phyloP scores from a whole-genome alignment of 805 yeast species.

The Myxozyma lipomycoides region DNA sequence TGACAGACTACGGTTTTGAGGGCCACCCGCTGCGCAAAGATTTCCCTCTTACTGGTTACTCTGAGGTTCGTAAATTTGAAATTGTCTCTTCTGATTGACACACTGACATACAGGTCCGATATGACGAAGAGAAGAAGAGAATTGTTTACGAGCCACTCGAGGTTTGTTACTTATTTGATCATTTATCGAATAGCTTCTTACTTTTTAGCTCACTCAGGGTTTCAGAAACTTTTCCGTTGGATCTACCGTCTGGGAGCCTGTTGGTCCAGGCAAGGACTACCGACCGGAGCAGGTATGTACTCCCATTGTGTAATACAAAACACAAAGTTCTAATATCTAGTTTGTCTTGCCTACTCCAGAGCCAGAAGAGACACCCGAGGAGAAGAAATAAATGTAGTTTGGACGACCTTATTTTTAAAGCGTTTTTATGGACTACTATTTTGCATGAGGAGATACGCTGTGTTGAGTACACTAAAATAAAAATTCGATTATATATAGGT shows the following conservation, averaged over 20 bases:
- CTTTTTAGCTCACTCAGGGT: constrained; percentile 67
- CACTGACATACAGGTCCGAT: constrained; percentile 48
- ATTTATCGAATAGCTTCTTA: not conserved
- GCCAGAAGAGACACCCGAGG: constrained; percentile 58
- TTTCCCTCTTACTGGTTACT: constrained; percentile 89
- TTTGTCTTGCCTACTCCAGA: constrained; percentile 80
- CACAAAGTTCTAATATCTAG: constrained; percentile 29
- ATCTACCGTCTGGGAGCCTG: constrained; percentile 86
- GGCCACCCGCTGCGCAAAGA: constrained; percentile 90
- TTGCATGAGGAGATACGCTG: no score
- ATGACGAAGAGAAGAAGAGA: constrained; percentile 87
- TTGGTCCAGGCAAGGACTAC: constrained; percentile 78
- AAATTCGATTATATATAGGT: no score
- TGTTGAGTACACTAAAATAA: no score
- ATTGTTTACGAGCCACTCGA: constrained; percentile 86
- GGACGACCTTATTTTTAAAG: not conserved
- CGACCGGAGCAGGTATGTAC: constrained; percentile 54
- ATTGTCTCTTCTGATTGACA: not conserved
- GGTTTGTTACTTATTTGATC: not conserved
- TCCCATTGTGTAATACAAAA: not conserved
- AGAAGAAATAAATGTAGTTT: constrained; percentile 37
- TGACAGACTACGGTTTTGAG: constrained; percentile 89
- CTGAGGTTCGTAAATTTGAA: constrained; percentile 44
- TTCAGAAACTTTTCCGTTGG: constrained; percentile 89
- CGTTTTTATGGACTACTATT: not conserved